Evolutionary conservation across 179 eudicot genomes (phyloP).

Genomic region (Monotropa hypopitys): DNA sequence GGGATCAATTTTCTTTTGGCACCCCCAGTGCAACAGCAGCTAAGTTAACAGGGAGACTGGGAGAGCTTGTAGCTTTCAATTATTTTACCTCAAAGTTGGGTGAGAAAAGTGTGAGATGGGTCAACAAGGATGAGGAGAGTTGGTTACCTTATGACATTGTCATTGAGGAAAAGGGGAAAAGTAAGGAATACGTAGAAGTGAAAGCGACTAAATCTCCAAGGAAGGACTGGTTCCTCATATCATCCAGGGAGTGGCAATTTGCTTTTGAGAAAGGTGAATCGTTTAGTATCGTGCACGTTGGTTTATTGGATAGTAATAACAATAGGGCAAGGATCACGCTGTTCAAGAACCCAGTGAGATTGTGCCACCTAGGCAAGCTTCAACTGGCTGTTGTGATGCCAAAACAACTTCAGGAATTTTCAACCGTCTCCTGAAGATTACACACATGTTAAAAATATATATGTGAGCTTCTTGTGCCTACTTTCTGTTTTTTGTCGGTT

Average conservation of each 20-base stretch:
- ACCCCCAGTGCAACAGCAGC: conserved; percentile 34
- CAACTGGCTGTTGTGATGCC: conserved; percentile 51
- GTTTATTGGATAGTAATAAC: conserved; percentile 19
- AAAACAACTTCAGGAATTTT: conserved; percentile 14
- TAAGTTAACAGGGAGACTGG: conserved; percentile 45
- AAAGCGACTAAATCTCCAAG: conserved; percentile 60
- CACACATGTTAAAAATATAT: not conserved
- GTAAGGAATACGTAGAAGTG: conserved; percentile 68
- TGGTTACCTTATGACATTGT: conserved; percentile 77
- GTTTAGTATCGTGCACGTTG: conserved; percentile 70
- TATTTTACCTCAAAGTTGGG: conserved; percentile 38
- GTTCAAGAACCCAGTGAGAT: conserved; percentile 54
- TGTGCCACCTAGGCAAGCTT: conserved; percentile 54
- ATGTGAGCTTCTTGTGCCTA: not conserved
- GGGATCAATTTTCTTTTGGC: conserved; percentile 24
- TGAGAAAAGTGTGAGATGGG: conserved; percentile 47
- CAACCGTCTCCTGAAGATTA: not conserved
- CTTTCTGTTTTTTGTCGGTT: not conserved
- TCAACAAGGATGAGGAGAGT: conserved; percentile 59
- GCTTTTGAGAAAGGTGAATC: conserved; percentile 67
- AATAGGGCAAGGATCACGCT: conserved; percentile 37
- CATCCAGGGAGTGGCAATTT: conserved; percentile 80
- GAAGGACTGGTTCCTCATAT: conserved; percentile 67
- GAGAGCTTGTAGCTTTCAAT: conserved; percentile 67
- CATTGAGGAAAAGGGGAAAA: conserved; percentile 29